These are phyloP conservation scores for Chiua virens DNA, from an alignment of 768 basidiomycete genomes.

Conservation along the genomic window DNA sequence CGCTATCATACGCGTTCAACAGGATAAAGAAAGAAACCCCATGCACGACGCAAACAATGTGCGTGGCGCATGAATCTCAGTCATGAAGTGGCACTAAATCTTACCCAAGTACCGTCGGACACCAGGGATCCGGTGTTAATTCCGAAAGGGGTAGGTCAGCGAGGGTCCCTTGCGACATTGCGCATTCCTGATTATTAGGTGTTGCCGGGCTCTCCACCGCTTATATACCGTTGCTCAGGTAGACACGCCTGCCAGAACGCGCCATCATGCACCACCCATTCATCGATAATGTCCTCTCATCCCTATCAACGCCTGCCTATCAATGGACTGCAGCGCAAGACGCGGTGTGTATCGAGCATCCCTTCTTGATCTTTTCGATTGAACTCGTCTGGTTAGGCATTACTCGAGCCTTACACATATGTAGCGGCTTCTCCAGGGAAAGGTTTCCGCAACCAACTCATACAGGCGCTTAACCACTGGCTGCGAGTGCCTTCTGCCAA, in stretches of 20 bases:
- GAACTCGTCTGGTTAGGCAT: constrained; percentile 28
- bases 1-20: not conserved
- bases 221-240: constrained; percentile 10
- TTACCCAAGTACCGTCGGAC: constrained; percentile 1
- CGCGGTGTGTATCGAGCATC: constrained; percentile 14
- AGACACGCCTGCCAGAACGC: not conserved
- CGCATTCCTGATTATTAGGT: constrained; percentile 10
- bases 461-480: constrained; percentile 92
- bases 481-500: constrained; percentile 76
- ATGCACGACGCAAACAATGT: not conserved
- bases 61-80: constrained; percentile 13
- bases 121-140: not conserved
- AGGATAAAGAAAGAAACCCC: not conserved
- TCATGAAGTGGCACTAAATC: constrained; percentile 7
- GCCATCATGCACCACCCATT: constrained; percentile 24
- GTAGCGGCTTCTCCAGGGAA: constrained; percentile 85
- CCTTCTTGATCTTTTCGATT: not conserved
- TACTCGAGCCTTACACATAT: constrained; percentile 90
- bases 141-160: constrained; percentile 7
- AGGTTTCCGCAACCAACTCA: constrained; percentile 83
- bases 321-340: constrained; percentile 22
- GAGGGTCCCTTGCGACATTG: not conserved
- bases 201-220: not conserved
- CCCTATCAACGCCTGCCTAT: constrained; percentile 30
- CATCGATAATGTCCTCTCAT: constrained; percentile 41